These are phyloP conservation scores for Ustilago bromivora DNA, from an alignment of 1,284 basidiomycete genomes.

Conservation along the genomic window DNA sequence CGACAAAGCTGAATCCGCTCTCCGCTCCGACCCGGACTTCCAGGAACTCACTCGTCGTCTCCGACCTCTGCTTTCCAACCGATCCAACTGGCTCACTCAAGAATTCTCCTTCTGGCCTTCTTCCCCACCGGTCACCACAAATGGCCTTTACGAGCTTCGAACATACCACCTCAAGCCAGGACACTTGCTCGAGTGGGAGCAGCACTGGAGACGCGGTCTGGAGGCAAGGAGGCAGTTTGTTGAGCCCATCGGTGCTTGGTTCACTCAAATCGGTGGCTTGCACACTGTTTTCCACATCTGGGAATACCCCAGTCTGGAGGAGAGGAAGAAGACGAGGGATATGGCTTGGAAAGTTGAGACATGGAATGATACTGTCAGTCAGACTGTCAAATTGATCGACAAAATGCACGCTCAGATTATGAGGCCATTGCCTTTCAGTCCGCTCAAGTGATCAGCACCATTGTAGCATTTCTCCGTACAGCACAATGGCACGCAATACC, in stretches of 20 bases:
- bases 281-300: conserved; percentile 68
- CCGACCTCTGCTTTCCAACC: conserved; percentile 44
- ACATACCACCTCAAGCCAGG: conserved; percentile 68
- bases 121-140: conserved; percentile 39
- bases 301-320: conserved; percentile 65
- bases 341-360: conserved; percentile 68
- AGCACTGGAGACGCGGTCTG: conserved; percentile 66
- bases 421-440: conserved; percentile 57
- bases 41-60: conserved; percentile 39
- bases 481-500: not conserved
- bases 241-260: conserved; percentile 67
- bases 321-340: conserved; percentile 65
- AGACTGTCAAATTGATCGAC: conserved; percentile 67
- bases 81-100: conserved; percentile 66
- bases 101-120: conserved; percentile 68
- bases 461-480: not conserved
- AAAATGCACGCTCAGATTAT: conserved; percentile 69
- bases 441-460: conserved; percentile 37
- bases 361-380: conserved; percentile 66
- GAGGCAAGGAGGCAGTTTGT: conserved; percentile 65
- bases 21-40: conserved; percentile 43
- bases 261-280: conserved; percentile 65
- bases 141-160: conserved; percentile 62
- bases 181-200: conserved; percentile 65
- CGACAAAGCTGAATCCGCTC: conserved; percentile 50